Evolutionary conservation across 73 alveolate species (phyloP), one percentile per base, ranked within the genome.

Genomic region (Uronychia binucleata): DNA sequence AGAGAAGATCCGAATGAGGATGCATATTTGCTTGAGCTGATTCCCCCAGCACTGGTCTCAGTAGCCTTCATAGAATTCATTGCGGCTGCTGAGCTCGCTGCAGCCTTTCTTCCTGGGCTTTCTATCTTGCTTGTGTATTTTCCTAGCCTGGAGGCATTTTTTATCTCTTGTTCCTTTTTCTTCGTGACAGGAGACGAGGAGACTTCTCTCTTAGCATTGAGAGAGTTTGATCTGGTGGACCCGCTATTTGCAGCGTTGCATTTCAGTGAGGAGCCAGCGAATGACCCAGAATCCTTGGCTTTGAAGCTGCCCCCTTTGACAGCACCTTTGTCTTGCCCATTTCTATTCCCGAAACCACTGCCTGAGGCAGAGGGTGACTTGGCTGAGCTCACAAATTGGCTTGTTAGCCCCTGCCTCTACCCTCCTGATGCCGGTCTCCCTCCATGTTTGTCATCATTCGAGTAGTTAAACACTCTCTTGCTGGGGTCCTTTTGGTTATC

Each of bases 111-210:
- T 11, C 67, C 67, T 11, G 67, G 67, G 19, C n/a, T 11, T 46
- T 46, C 67, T 11, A 46, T 46, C 19, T 46, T 46, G 19, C 67
- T 46, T 5, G 67, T 46, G 19, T 46, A 46, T 46, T 46, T 46
- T 46, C 67, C 67, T 46, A 46, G 67, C 67, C 67, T 46, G 67
- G 67, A 46, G 19, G 67, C 67, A 46, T 46, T 46, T 46, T 46
- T 46, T 11, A 46, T 46, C n/a, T 46, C 67, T 46, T 46, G 19
- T 46, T 46, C 67, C 19, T 46, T 46, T 19, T 46, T 46, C 19
- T 46, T 46, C n/a, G 67, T 46, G 5, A 19, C 67, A 46, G 67
- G 67, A 11, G 67, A 46, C 19, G 67, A 46, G 67, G 67, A 46
- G 67, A 46, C 67, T 46, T 46, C 67, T 46, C 67, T 46, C 19